Base-by-base conservation (phyloP, 2,329 filamentous ascomycete genomes). In the Uncinocarpus reesii region DNA sequence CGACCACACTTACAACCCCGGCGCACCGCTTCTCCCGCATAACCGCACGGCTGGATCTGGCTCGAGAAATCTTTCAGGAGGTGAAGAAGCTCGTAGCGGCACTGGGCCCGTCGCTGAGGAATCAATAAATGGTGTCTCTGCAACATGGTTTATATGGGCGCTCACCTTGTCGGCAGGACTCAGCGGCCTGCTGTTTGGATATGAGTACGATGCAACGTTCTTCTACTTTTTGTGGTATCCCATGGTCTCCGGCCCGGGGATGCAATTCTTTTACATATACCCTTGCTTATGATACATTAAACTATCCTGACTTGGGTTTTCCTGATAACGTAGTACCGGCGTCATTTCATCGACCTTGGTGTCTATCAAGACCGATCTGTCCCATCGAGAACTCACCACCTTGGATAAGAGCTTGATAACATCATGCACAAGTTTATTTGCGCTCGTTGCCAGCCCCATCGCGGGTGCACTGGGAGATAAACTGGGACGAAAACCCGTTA, bases 321-420 rank as follows among this genome's bases (percentile, higher is more conserved):
- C 26, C 37, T 36, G 42, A n/a, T 28, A 23, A 49, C 56, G 66
- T 50, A 69, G 74, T 57, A 80, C 78, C 29, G 78, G 77, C 29
- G 76, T 80, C 13, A 79, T 80, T 48, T 78, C 75, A 29, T 77
- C 76, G 1, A 79, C 76, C 1, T 69, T 81, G 48, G 70, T 81
- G 21, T 75, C 72, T 3, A 71, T 80, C 50, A 66, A 66, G 40
- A 65, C 72, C 1, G 74, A 77, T 54, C 69, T 79, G 21, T 77
- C 75, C 5, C 59, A 66, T 34, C 71, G 71, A 5, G 49, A 62
- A 7, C 59, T 76, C 36, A 72, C 71, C 5, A 79, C 73, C 1
- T 61, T 77, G 13, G 76, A 80, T 58, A 78, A 80, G 57, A 73
- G 71, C 49, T 62, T 79, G 2, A 76, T 81, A 29, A 79, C 78